Evolutionary conservation across 345 rosid species (phyloP), one percentile per base, ranked within the genome.

Genomic region (Brassica rapa): DNA sequence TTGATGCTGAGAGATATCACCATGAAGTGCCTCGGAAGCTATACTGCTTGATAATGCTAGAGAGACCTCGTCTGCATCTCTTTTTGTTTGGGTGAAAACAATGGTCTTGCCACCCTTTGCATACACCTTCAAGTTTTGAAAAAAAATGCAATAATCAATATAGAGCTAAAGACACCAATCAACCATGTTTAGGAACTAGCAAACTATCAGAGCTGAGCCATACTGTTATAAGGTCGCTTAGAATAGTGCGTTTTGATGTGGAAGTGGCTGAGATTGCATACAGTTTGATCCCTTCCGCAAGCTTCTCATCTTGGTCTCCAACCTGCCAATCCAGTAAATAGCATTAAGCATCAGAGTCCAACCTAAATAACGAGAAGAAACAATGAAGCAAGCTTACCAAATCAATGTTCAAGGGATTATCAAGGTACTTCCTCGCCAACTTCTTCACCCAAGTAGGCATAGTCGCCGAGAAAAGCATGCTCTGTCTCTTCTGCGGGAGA

Each of bases 381-480:
- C 21, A 19, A 70, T 2, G 60, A 32, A 30, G 7, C 19, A 41
- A 30, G 25, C 7, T 73, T 85, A 95, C 99, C 97, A 95, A 75
- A 87, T 93, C 99, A 46, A 92, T 91, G 55, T 89, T 94, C 83
- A 93, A 84, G 53, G 99, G 98, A 79, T 89, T 89, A 71, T 93
- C 86, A 86, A 95, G 84, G 83, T 93, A 83, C 81, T 93, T 95
- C 85, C 99, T 86, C 0, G 99, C 88, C 82, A 95, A 79, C 83
- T 93, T 95, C 86, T 89, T 93, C 55, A 95, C 94, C 99, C 99
- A 95, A 70, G 86, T 59, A 77, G 99, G 99, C 98, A 95, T 95
- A 53, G 99, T 95, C 71, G 99, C 98, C n/a, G 99, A 95, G 88
- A 95, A 95, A 80, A 95, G 97, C 99, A 93, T 91, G 88, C 93